Evolutionary conservation across 768 basidiomycete species (phyloP).

Genomic region (Serendipita sp.): DNA sequence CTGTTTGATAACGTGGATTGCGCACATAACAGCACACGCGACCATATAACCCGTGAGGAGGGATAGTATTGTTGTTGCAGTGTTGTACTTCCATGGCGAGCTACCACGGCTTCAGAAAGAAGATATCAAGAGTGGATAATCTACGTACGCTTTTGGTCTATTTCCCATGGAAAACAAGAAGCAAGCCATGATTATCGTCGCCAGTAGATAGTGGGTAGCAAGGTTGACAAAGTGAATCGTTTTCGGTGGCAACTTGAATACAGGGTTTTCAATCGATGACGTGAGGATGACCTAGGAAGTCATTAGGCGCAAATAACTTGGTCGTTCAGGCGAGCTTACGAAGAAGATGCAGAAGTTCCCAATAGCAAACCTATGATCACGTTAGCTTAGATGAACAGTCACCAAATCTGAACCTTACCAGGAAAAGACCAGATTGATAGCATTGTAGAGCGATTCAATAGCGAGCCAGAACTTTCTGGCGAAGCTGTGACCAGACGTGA

Average conservation of each 20-base stretch:
- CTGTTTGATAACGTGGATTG: conserved; percentile 50
- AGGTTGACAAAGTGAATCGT: conserved; percentile 63
- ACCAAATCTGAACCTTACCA: conserved; percentile 51
- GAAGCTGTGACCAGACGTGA: conserved; percentile 66
- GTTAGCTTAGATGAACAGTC: neutral
- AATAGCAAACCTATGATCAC: conserved; percentile 26
- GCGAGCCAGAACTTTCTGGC: conserved; percentile 57
- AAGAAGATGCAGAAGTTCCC: conserved; percentile 92
- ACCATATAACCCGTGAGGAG: conserved; percentile 72
- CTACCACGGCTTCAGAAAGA: conserved; percentile 22
- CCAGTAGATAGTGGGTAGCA: conserved; percentile 51
- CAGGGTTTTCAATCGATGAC: conserved; percentile 62
- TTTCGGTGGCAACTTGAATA: conserved; percentile 38
- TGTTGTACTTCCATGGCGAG: conserved; percentile 72
- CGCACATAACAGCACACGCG: conserved; percentile 65
- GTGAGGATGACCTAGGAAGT: conserved; percentile 59
- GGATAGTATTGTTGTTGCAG: conserved; percentile 55
- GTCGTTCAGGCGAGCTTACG: conserved; percentile 28
- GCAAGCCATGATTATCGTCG: conserved; percentile 68
- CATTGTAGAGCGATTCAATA: conserved; percentile 72
- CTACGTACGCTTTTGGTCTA: conserved; percentile 59
- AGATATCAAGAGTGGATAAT: conserved; percentile 8
- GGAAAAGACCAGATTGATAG: conserved; percentile 71
- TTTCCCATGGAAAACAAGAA: conserved; percentile 96
- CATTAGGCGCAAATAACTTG: neutral